Percentiles rank a stretch among this genome's conserved stretches.
These are phyloP conservation scores for Candida endomychidarum DNA, from an alignment of 805 yeast genomes.

Conservation along the genomic window DNA sequence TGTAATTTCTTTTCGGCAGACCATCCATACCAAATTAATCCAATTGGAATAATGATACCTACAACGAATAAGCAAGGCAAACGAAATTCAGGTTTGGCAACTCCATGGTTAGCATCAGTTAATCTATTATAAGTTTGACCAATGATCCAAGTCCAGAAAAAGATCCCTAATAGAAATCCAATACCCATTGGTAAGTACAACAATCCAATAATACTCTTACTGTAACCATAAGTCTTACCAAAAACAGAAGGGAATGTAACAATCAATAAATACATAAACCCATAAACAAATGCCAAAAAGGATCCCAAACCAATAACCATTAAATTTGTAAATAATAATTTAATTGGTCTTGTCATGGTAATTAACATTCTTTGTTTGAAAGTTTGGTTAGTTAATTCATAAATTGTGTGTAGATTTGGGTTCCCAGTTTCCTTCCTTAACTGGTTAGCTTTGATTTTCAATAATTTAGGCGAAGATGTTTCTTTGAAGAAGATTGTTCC, in stretches of 20 bases:
- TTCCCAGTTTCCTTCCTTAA: conserved; percentile 58
- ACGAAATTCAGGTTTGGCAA: conserved; percentile 60
- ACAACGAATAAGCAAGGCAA: conserved; percentile 51
- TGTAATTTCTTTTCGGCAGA: conserved; percentile 53
- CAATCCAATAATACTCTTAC: conserved; percentile 51
- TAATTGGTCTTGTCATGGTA: conserved; percentile 56
- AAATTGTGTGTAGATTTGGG: conserved; percentile 54
- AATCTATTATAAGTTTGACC: conserved; percentile 40
- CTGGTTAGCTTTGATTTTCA: conserved; percentile 45
- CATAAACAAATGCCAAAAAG: conserved; percentile 65
- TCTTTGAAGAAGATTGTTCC: conserved; percentile 54
- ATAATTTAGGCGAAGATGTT: conserved; percentile 57
- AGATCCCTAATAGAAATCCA: conserved; percentile 52
- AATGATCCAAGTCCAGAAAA: conserved; percentile 47
- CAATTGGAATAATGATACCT: conserved; percentile 56
- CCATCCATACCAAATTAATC: conserved; percentile 74
- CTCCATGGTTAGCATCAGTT: conserved; percentile 47
- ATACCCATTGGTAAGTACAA: conserved; percentile 59
- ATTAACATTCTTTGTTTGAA: conserved; percentile 34
- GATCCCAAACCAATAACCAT: conserved; percentile 63
- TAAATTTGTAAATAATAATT: conserved; percentile 54
- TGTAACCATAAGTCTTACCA: conserved; percentile 46
- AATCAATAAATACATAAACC: conserved; percentile 62
- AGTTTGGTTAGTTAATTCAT: conserved; percentile 50
- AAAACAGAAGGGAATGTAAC: conserved; percentile 60